Evolutionary conservation across 495 filamentous ascomycete genomes (phyloP), one percentile per base, ranked within the genome.

Genomic region (Aspergillus ostianus): DNA sequence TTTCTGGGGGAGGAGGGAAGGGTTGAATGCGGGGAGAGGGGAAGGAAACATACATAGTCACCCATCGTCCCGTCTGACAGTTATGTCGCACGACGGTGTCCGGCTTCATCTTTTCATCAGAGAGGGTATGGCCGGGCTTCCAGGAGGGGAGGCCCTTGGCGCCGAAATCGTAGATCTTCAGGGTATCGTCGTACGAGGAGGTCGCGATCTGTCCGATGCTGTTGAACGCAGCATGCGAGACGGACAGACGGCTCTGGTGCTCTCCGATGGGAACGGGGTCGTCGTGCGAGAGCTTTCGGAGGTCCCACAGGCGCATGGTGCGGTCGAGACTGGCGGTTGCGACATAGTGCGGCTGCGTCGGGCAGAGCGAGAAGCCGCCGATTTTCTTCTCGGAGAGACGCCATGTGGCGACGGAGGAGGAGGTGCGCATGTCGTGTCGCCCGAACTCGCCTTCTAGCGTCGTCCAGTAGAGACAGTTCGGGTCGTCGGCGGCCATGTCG

Each of bases 331-430:
- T 93, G 8, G 92, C 93, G 0, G 94, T 98, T 1, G 93, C 91
- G n/a, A 94, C 68, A 45, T 94, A 85, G 70, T 98, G 87, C 0
- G 91, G 84, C 0, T 89, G 78, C 0, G 82, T 71, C 0, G 95
- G 94, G 61, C 93, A 85, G 3, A 97, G 67, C 0, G 85, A 87
- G 76, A 97, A 97, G 2, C 94, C 94, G 23, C 95, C 95, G 53
- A 98, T 97, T 67, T 98, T 98, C 73, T 94, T 93, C 53, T 96
- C 91, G 0, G 87, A 88, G 10, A 98, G 75, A n/a, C 84, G 77
- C 81, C 88, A 93, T 7, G 86, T 76, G 4, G 92, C 84, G 5
- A 77, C 71, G 0, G 74, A 1, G 76, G n/a, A 82, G 73, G 84
- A 79, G 6, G 83, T 77, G 17, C 92, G 86, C 54, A 87, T 82